Base-by-base conservation (phyloP, 2,329 filamentous ascomycete genomes). In the Aspergillus caelatus region DNA sequence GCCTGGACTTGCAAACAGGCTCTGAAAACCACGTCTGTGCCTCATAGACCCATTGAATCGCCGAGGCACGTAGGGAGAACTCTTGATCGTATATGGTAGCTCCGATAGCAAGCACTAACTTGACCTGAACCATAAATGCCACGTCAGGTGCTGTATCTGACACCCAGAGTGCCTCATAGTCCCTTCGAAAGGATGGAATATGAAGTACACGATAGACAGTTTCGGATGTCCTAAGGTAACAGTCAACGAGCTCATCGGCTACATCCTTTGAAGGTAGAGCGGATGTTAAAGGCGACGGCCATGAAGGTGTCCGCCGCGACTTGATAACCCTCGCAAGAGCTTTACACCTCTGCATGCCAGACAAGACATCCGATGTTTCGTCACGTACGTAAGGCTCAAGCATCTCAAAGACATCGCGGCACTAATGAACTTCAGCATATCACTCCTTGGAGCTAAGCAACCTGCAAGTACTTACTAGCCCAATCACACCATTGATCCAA, bases 21-120 rank as follows among this genome's bases (percentile, higher is more conserved):
- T 81, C 80, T 0, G 83, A 81, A 0, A 85, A 58, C 84, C 84
- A 89, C 0, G 80, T 81, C 52, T 86, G 83, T 0, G 83, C 86
- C 65, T 88, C 85, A 60, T 85, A 84, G 0, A 88, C 75, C 87
- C 86, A 89, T 32, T 74, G 78, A 3, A 82, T 74, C 0, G 86
- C 86, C 0, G 77, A 78, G 0, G 72, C 30, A 1, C 85, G 81
- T 41, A 87, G 67, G 0, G 83, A 83, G 61, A 85, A 87, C 0
- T 74, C 64, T 0, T 83, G 79, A 58, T 88, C 84, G 61, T 85
- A 82, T 0, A 78, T 76, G 0, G 77, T 71, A 0, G 85, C 80
- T 0, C 87, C 88, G 21, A 89, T 82, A 0, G 87, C 85, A 4
- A 89, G 72, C 0, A 88, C 80, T 0, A 89, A 75, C 66, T 88